Evolutionary conservation across 2,329 filamentous ascomycete species (phyloP).

Genomic region (Colletotrichum limetticola): DNA sequence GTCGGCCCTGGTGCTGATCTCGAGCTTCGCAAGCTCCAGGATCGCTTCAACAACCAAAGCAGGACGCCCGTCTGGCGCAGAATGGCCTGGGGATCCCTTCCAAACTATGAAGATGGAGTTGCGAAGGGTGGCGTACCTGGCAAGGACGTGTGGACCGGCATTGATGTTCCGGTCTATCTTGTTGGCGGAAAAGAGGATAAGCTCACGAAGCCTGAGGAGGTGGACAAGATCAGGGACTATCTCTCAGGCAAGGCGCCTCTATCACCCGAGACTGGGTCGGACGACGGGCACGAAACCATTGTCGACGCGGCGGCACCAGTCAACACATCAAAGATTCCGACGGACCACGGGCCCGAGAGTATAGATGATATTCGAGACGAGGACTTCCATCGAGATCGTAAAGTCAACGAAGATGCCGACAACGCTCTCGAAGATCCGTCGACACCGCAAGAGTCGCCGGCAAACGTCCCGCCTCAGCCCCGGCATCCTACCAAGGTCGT

Average conservation of each 20-base stretch:
- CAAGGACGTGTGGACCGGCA: conserved; percentile 74
- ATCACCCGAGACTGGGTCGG: conserved; percentile 29
- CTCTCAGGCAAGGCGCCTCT: conserved; percentile 21
- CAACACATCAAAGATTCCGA: conserved; percentile 46
- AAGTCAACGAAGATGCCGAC: conserved; percentile 45
- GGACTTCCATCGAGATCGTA: conserved; percentile 46
- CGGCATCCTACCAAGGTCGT: conserved; percentile 65
- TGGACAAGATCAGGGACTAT: conserved; percentile 69
- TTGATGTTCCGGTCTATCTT: conserved; percentile 80
- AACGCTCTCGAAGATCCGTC: conserved; percentile 56
- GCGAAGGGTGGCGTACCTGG: conserved; percentile 75
- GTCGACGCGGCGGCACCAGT: conserved; percentile 61
- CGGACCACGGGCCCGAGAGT: conserved; percentile 46
- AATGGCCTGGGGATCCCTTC: conserved; percentile 79
- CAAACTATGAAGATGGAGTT: conserved; percentile 64
- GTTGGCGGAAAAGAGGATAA: conserved; percentile 82
- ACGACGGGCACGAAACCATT: conserved; percentile 47
- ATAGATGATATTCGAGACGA: conserved; percentile 52
- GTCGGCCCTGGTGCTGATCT: conserved; percentile 74
- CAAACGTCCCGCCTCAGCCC: conserved; percentile 57
- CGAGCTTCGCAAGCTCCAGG: conserved; percentile 74
- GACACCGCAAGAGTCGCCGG: conserved; percentile 54
- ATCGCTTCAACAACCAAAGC: conserved; percentile 85
- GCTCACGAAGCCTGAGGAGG: conserved; percentile 77
- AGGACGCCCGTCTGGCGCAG: conserved; percentile 84